Conservation (phyloP, 768 basidiomycete species). For the Suillus hirtellus region DNA sequence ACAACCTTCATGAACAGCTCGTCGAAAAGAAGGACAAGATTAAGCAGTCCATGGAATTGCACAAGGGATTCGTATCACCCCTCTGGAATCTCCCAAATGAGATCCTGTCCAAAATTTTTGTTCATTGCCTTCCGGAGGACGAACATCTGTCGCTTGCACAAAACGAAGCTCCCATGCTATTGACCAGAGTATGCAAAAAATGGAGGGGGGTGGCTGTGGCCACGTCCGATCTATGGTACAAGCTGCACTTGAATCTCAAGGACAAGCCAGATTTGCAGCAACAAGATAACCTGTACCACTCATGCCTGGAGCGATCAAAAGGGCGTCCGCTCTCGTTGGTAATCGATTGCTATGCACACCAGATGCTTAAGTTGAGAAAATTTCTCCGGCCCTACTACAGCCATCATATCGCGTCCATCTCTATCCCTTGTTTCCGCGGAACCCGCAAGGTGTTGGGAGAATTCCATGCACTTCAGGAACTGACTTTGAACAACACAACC, state of each 20-base stretch:
- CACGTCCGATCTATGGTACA: neutral
- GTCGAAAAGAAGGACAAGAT: neutral
- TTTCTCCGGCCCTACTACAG: neutral
- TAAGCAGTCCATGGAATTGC: neutral
- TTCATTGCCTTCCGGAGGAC: neutral
- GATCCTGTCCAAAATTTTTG: neutral
- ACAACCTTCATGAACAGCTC: neutral
- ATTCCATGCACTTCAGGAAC: neutral
- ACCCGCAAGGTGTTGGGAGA: neutral
- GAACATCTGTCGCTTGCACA: neutral
- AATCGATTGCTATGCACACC: neutral
- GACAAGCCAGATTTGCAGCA: neutral
- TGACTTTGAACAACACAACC: neutral
- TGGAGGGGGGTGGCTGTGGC: neutral
- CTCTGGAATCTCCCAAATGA: neutral
- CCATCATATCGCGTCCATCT: neutral
- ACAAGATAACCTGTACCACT: neutral
- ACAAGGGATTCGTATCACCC: neutral
- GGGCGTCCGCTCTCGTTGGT: neutral
- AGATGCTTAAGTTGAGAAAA: neutral
- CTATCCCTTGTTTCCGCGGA: neutral
- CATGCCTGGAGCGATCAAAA: neutral
- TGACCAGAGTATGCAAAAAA: neutral
- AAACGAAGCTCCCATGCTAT: neutral
- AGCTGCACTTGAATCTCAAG: neutral